Evolutionary conservation across 257 asterid species (phyloP).

Genomic region (Schizonepeta tenuifolia): DNA sequence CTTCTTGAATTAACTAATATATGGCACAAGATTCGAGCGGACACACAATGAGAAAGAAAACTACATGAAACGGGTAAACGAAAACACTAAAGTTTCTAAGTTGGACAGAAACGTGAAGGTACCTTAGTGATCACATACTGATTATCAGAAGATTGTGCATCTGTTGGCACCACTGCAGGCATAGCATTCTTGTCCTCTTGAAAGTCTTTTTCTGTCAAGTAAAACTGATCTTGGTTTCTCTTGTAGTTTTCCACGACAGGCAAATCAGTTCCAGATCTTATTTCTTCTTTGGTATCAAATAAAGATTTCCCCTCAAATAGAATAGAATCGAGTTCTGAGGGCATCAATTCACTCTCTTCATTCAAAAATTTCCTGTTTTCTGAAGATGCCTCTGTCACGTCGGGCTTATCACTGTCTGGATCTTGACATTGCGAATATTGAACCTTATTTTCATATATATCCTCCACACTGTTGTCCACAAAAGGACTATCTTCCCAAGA

Average conservation of each 20-base stretch:
- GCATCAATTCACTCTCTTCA: slow-evolving; percentile 8
- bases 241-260: neutral
- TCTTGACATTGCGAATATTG: slow-evolving; percentile 28
- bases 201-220: slow-evolving; percentile 11
- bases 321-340: neutral
- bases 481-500: slow-evolving; percentile 31
- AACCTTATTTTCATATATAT: slow-evolving; percentile 15
- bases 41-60: slow-evolving; percentile 18
- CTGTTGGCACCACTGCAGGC: slow-evolving; percentile 19
- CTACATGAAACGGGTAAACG: neutral
- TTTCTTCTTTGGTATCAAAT: slow-evolving; percentile 2
- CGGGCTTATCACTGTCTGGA: slow-evolving; percentile 16
- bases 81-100: neutral
- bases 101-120: slow-evolving; percentile 22
- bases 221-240: slow-evolving; percentile 6
- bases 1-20: slow-evolving; percentile 49
- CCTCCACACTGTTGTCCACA: slow-evolving; percentile 24
- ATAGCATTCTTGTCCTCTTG: neutral
- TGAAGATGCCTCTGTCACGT: neutral
- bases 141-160: slow-evolving; percentile 24
- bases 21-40: slow-evolving; percentile 22
- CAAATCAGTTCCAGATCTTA: slow-evolving; percentile 15
- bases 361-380: neutral
- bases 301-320: slow-evolving; percentile 26
- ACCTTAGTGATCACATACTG: slow-evolving; percentile 46